Evolutionary conservation across 164 flowering plant genomes (phyloP).

Genomic region (Aristolochia contorta): DNA sequence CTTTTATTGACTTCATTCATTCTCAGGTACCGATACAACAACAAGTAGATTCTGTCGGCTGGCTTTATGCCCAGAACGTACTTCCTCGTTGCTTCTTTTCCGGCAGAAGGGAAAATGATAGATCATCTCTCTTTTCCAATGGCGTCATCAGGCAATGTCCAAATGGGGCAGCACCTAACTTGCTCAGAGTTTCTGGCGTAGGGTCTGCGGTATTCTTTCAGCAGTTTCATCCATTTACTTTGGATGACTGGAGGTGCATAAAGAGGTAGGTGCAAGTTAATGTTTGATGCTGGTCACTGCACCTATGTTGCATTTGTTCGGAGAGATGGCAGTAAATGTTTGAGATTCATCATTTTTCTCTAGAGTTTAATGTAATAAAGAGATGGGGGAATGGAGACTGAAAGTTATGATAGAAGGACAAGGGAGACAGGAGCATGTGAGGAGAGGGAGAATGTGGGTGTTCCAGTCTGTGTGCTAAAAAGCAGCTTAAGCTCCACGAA

Average conservation of each 20-base stretch:
- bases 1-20: neutral
- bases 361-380: too few species aligned
- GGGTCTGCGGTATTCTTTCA: conserved; percentile 86
- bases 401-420: too few species aligned
- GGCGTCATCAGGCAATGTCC: conserved; percentile 17
- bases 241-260: conserved; percentile 71
- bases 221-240: conserved; percentile 45
- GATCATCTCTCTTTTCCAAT: conserved; percentile 10
- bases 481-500: neutral
- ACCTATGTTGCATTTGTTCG: too few species aligned
- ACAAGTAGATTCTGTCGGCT: conserved; percentile 61
- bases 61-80: conserved; percentile 63
- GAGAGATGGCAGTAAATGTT: too few species aligned
- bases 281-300: too few species aligned
- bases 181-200: conserved; percentile 75
- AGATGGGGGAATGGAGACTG: too few species aligned
- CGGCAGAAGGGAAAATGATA: conserved; percentile 26
- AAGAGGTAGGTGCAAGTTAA: conserved; percentile 39
- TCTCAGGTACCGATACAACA: conserved; percentile 69
- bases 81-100: conserved; percentile 84
- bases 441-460: too few species aligned
- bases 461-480: neutral
- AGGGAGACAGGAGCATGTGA: too few species aligned
- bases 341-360: too few species aligned
- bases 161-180: conserved; percentile 8